A percentile compares a stretch with the other conserved stretches of the same genome.
Evolutionary conservation across 129 eudicot genomes (phyloP).

Genomic region (Logfia minima): DNA sequence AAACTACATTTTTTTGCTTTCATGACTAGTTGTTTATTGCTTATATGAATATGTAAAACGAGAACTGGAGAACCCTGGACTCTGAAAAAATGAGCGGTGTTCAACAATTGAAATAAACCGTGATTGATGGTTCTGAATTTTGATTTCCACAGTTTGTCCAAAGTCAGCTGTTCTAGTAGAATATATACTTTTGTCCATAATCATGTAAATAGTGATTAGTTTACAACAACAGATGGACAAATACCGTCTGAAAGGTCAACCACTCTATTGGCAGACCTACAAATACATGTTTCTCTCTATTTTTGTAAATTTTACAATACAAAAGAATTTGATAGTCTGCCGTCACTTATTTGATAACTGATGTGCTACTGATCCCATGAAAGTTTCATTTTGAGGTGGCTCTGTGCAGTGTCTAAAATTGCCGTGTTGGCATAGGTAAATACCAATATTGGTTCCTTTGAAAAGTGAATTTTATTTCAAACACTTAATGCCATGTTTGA

Average conservation of each 20-base stretch:
- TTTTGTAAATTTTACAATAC: not conserved
- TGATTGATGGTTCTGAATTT: not conserved
- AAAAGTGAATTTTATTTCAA: not conserved
- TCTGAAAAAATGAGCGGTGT: not conserved
- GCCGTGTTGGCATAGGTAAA: not conserved
- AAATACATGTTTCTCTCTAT: not conserved
- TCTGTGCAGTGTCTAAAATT: too few species aligned
- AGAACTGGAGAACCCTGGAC: not conserved
- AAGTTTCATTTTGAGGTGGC: too few species aligned
- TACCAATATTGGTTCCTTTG: not conserved
- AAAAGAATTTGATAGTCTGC: not conserved
- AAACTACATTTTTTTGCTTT: not conserved
- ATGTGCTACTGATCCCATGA: not conserved
- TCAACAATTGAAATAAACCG: not conserved
- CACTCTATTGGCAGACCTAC: too few species aligned
- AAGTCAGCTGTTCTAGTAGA: not conserved
- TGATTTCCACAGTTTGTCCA: not conserved
- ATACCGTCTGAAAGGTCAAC: too few species aligned
- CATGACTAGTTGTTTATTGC: not conserved
- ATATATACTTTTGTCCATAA: too few species aligned
- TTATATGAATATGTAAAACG: not conserved
- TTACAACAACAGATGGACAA: too few species aligned
- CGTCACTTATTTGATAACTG: not conserved
- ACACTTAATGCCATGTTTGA: not conserved
- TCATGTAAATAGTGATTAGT: too few species aligned